phyloP scores from a whole-genome alignment of 2,329 filamentous ascomycete genomes.

The Boeremia exigua region DNA sequence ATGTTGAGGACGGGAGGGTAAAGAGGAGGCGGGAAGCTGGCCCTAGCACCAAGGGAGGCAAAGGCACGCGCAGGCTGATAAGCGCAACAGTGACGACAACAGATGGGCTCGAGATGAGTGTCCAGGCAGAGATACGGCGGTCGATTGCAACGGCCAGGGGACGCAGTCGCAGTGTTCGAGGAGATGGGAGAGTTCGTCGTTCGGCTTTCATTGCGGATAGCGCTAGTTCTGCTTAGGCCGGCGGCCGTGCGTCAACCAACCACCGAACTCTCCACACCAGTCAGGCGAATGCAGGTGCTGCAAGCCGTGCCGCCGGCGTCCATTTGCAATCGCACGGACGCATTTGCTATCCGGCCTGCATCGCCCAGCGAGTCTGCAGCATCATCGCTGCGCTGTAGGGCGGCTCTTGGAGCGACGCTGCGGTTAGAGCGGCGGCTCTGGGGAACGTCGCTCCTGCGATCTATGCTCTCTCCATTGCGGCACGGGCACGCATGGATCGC shows the following conservation, averaged over 20 bases:
- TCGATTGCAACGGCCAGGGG: conserved; percentile 11
- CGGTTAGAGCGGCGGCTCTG: conserved; percentile 11
- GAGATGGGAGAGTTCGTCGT: conserved; percentile 13
- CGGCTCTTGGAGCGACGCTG: neutral
- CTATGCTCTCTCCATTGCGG: conserved; percentile 17
- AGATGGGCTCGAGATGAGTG: conserved; percentile 8
- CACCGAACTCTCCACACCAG: conserved; percentile 11
- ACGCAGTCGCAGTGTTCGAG: conserved; percentile 13
- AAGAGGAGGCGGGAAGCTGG: conserved; percentile 17
- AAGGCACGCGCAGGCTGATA: conserved; percentile 15
- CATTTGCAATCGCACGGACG: conserved; percentile 5
- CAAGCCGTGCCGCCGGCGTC: conserved; percentile 12
- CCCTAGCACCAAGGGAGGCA: conserved; percentile 21
- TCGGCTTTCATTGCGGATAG: conserved; percentile 12
- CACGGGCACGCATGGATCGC: conserved; percentile 14
- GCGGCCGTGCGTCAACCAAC: conserved; percentile 2
- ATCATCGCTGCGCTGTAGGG: neutral
- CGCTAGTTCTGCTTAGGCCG: neutral
- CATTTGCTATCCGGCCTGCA: conserved; percentile 1
- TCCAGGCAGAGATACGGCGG: conserved; percentile 8
- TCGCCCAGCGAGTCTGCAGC: neutral
- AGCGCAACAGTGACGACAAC: conserved; percentile 27
- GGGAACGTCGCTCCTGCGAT: conserved; percentile 6
- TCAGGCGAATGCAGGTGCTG: conserved; percentile 13
- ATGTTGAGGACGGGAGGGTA: conserved; percentile 14